Evolutionary conservation across 2,329 filamentous ascomycete genomes (phyloP).

Genomic region (Aspergillus ruber): DNA sequence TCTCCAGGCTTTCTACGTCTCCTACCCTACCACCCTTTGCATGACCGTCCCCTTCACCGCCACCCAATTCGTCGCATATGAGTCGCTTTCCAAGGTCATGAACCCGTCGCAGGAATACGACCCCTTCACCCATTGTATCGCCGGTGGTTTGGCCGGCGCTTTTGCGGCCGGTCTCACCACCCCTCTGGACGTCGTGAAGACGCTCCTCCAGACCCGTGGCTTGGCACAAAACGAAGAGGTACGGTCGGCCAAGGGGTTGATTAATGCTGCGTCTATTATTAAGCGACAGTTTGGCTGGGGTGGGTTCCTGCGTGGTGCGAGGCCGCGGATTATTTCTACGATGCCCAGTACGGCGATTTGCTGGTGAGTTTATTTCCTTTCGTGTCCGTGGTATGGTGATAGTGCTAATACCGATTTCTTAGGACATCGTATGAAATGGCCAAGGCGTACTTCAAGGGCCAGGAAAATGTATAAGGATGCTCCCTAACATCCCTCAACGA

Average conservation of each 20-base stretch:
- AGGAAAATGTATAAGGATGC: slow-evolving; percentile 18
- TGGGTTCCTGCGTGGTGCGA: slow-evolving; percentile 90
- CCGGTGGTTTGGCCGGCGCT: slow-evolving; percentile 86
- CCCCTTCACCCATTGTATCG: slow-evolving; percentile 85
- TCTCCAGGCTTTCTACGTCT: slow-evolving; percentile 89
- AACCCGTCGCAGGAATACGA: slow-evolving; percentile 77
- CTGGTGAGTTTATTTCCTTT: slow-evolving; percentile 64
- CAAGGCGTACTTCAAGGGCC: slow-evolving; percentile 59
- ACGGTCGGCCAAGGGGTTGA: slow-evolving; percentile 74
- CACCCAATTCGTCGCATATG: slow-evolving; percentile 94
- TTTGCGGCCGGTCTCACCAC: slow-evolving; percentile 91
- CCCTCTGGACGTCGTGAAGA: slow-evolving; percentile 97
- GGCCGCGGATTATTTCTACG: slow-evolving; percentile 85
- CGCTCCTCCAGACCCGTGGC: slow-evolving; percentile 87
- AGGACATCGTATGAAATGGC: slow-evolving; percentile 63
- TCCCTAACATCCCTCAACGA: slow-evolving; percentile 2
- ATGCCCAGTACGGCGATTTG: slow-evolving; percentile 99
- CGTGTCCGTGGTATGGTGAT: too few species aligned
- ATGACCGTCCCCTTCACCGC: slow-evolving; percentile 99
- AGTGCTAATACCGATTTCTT: background rate
- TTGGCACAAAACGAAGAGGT: slow-evolving; percentile 74
- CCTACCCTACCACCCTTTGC: slow-evolving; percentile 92
- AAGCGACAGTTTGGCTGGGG: slow-evolving; percentile 74
- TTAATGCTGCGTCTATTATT: slow-evolving; percentile 72
- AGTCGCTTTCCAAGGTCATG: slow-evolving; percentile 89